Percentiles rank a stretch among this genome's conserved stretches.
These are phyloP conservation scores for Vigna angularis DNA, from an alignment of 306 rosid species.

Conservation along the genomic window DNA sequence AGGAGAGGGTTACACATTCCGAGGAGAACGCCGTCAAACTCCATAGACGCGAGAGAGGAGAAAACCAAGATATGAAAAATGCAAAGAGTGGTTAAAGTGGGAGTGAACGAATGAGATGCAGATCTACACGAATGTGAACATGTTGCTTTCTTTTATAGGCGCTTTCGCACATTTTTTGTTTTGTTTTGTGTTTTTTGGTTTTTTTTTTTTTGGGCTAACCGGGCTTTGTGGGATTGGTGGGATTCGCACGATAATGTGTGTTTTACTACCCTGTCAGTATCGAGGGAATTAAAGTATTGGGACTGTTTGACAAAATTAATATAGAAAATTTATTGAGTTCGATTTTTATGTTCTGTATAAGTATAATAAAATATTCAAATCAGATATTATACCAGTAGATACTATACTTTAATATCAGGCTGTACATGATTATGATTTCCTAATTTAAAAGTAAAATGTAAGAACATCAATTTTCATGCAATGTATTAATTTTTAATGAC, in stretches of 20 bases:
- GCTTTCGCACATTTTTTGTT: not conserved
- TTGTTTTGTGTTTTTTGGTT: no score
- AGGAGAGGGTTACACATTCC: conserved; percentile 98
- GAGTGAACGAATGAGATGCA: conserved; percentile 32
- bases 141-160: conserved; percentile 14
- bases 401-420: not conserved
- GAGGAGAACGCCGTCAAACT: conserved; percentile 67
- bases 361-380: not conserved
- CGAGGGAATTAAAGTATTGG: no score
- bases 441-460: not conserved
- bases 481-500: no score
- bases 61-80: not conserved
- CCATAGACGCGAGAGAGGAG: conserved; percentile 53
- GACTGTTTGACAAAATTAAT: not conserved
- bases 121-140: conserved; percentile 23
- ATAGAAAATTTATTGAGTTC: no score
- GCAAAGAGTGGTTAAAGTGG: not conserved
- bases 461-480: no score
- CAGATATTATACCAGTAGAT: not conserved
- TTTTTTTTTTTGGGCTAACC: not conserved
- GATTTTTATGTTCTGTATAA: no score
- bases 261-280: no score
- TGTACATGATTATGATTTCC: not conserved
- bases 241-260: not conserved
- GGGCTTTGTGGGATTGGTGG: not conserved